Base-by-base conservation (phyloP, 2,329 filamentous ascomycete species). In the Pseudocercospora pini-densiflorae region DNA sequence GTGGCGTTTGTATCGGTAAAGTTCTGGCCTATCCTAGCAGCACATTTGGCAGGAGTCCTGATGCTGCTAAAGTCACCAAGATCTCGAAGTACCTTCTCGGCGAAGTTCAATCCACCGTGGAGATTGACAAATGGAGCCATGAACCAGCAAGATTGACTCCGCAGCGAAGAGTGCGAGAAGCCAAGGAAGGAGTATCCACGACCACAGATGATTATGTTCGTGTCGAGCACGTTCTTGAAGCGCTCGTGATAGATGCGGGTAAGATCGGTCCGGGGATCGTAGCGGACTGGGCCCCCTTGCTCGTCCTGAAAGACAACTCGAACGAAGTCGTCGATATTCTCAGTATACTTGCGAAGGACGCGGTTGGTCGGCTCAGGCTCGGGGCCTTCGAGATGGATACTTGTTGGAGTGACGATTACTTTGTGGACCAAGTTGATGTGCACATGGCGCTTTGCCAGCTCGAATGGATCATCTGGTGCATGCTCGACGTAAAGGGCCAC, bases 131-230 rank as follows among this genome's bases (percentile, higher is more conserved):
- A 86, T 1, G 83, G 81, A 1, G 84, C 80, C 80, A 85, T 84
- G 75, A 87, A 88, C 91, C 91, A 93, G 40, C 86, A 88, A 0
- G 89, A 88, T 65, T 92, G 90, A 0, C 88, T 84, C 12, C 92
- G 84, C 3, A 94, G 82, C 0, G 91, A 93, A 0, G 91, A 94
- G 76, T 94, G 90, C 0, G 91, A 93, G 76, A 93, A 94, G 0
- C 92, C 92, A 0, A 94, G 81, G 72, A 94, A 94, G 0, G 79
- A 78, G 72, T 88, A 93, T 0, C 77, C 74, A 12, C 88, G 82
- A 0, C 88, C 90, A 2, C 86, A 90, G 61, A 94, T 86, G 0
- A 79, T 73, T 29, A 96, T 86, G 0, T 88, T 89, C 0, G 82
- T 73, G 2, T 80, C 76, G 8, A 95, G 81, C 0, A 92, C 79